Conservation (phyloP, 1,284 basidiomycete species). For the Sutorius eximius region DNA sequence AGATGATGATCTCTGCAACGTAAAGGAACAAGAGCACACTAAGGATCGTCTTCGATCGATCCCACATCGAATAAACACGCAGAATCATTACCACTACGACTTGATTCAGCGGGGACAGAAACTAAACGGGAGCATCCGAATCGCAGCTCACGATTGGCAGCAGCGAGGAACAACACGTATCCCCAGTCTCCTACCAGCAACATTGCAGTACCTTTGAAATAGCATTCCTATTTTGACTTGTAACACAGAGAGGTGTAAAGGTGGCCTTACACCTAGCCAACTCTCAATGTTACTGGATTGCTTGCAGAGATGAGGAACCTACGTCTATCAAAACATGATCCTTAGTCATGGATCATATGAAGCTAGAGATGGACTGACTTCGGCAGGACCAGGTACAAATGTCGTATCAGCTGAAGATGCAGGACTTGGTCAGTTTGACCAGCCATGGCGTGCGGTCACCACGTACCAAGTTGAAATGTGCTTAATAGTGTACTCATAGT, state of each 20-base stretch:
- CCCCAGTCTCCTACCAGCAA: constrained; percentile 6
- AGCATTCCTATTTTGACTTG: background rate
- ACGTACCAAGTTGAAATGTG: constrained; percentile 5
- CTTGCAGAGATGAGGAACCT: background rate
- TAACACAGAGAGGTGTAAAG: background rate
- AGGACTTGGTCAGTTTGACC: background rate
- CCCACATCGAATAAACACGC: constrained; percentile 17
- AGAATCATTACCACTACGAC: constrained; percentile 16
- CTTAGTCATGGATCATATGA: background rate
- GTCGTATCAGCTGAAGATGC: background rate
- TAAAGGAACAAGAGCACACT: constrained; percentile 9
- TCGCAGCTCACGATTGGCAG: constrained; percentile 10
- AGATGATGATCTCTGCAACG: background rate
- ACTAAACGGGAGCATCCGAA: too few species aligned
- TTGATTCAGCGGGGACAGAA: background rate
- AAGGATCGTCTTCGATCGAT: constrained; percentile 5
- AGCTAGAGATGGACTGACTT: background rate
- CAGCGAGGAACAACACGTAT: constrained; percentile 11
- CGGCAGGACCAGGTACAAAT: constrained; percentile 8
- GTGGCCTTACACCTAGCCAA: constrained; percentile 4
- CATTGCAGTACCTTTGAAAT: constrained; percentile 6
- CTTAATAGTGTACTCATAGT: constrained; percentile 2
- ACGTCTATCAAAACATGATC: constrained; percentile 1
- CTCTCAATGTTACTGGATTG: background rate
- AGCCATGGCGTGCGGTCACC: background rate